A percentile compares a stretch with the other conserved stretches of the same genome.
Conservation (phyloP, 306 rosid genomes). For the Albizia julibrissin region DNA sequence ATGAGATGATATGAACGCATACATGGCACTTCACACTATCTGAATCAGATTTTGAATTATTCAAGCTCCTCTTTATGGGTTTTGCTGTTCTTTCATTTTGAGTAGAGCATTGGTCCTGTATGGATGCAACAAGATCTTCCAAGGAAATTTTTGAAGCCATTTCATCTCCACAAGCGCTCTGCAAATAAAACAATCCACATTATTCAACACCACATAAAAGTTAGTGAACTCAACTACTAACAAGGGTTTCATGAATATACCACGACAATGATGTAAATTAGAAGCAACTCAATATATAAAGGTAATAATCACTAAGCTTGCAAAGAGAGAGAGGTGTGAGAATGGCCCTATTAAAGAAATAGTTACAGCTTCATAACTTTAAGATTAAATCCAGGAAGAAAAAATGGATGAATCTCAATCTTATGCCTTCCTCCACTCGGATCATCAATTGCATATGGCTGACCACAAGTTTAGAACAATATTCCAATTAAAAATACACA, state of each 20-base stretch:
- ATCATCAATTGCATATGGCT: constrained; percentile 16
- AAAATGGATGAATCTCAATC: constrained; percentile 8
- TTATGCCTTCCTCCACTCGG: background rate
- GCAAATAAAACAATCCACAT: constrained; percentile 47
- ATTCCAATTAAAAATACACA: background rate
- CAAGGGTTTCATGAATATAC: constrained; percentile 24
- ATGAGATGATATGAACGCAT: constrained; percentile 38
- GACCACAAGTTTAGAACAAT: constrained; percentile 8
- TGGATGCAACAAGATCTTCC: constrained; percentile 55
- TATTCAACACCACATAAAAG: constrained; percentile 16
- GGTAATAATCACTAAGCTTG: background rate
- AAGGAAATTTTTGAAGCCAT: constrained; percentile 47
- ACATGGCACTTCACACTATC: constrained; percentile 57
- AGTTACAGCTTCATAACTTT: background rate
- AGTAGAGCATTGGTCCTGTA: constrained; percentile 40
- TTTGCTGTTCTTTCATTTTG: constrained; percentile 48
- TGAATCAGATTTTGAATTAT: constrained; percentile 50
- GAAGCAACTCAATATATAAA: background rate
- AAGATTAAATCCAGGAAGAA: background rate
- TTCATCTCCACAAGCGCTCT: constrained; percentile 54
- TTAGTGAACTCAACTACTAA: constrained; percentile 7
- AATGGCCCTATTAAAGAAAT: background rate
- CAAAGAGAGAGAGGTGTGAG: constrained; percentile 17
- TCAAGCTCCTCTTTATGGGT: constrained; percentile 48
- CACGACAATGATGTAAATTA: constrained; percentile 10